A percentile compares a stretch with the other conserved stretches of the same genome.
Evolutionary conservation across 306 rosid species (phyloP).

Genomic region (Pterocarpus macrocarpus): DNA sequence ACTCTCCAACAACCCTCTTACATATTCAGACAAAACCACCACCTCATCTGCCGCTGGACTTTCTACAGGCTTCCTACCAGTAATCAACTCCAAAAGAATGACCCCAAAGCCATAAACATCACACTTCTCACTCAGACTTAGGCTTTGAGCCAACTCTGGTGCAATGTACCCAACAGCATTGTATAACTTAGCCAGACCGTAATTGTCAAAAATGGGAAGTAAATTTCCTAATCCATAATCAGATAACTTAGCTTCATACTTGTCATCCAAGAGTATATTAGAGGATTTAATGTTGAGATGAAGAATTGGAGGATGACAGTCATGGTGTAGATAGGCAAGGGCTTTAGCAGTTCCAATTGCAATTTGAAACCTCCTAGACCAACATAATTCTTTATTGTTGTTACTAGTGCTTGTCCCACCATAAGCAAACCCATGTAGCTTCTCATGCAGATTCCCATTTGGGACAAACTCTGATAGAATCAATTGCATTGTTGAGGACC

Average conservation of each 20-base stretch:
- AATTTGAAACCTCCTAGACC: conserved; percentile 72
- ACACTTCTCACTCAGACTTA: conserved; percentile 71
- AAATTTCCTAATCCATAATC: conserved; percentile 72
- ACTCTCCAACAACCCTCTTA: conserved; percentile 63
- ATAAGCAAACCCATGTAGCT: conserved; percentile 39
- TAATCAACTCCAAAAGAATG: conserved; percentile 74
- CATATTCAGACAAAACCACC: conserved; percentile 74
- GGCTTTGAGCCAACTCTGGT: conserved; percentile 29
- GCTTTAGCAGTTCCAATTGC: conserved; percentile 76
- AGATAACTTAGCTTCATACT: conserved; percentile 65
- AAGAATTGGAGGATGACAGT: conserved; percentile 70
- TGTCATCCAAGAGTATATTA: conserved; percentile 70
- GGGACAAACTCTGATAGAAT: conserved; percentile 70
- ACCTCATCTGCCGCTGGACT: conserved; percentile 63
- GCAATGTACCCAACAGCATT: conserved; percentile 69
- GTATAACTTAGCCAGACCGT: conserved; percentile 65
- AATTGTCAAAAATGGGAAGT: conserved; percentile 71
- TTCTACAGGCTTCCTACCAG: conserved; percentile 80
- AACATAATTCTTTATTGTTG: conserved; percentile 50
- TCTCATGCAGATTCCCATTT: conserved; percentile 69
- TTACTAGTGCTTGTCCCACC: no score
- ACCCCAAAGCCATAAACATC: conserved; percentile 77
- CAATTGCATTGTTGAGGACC: conserved; percentile 80
- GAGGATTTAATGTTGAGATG: conserved; percentile 81
- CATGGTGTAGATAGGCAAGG: conserved; percentile 79